Evolutionary conservation across 257 asterid genomes (phyloP).

Genomic region (Nicotiana undulata): DNA sequence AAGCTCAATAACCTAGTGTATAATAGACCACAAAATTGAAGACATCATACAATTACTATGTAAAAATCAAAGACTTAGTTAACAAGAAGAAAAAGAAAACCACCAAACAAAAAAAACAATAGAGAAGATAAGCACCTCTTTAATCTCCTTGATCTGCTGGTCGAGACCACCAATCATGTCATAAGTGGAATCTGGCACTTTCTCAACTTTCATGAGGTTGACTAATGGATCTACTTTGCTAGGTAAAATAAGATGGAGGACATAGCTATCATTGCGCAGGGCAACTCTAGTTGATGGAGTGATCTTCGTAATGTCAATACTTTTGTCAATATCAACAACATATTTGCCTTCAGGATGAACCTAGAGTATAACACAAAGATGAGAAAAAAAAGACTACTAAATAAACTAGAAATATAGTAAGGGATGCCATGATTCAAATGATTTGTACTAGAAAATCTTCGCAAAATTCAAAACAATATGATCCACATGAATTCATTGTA

Average conservation of each 20-base stretch:
- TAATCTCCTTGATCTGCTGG: constrained; percentile 92
- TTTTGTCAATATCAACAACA: constrained; percentile 82
- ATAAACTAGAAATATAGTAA: not conserved
- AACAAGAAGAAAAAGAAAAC: not conserved
- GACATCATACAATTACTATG: not conserved
- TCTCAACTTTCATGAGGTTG: constrained; percentile 94
- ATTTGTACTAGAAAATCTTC: not conserved
- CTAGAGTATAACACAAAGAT: constrained; percentile 25
- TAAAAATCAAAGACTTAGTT: not conserved
- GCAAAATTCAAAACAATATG: not conserved
- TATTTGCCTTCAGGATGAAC: constrained; percentile 90
- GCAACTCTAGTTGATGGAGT: constrained; percentile 95
- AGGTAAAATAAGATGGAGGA: constrained; percentile 80
- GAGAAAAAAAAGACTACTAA: not conserved
- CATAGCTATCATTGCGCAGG: constrained; percentile 87
- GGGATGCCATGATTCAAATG: not conserved
- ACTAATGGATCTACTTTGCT: constrained; percentile 91
- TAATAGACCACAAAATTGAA: constrained; percentile 4
- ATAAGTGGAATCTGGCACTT: constrained; percentile 91
- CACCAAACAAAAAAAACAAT: not conserved
- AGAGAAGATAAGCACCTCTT: constrained; percentile 45
- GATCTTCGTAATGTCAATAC: constrained; percentile 79
- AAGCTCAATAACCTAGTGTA: constrained; percentile 51
- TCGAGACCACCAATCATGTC: constrained; percentile 99
- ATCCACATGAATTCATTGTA: not conserved